Conservation (phyloP, 1,284 basidiomycete genomes). For the Mycosarcoma maydis region DNA sequence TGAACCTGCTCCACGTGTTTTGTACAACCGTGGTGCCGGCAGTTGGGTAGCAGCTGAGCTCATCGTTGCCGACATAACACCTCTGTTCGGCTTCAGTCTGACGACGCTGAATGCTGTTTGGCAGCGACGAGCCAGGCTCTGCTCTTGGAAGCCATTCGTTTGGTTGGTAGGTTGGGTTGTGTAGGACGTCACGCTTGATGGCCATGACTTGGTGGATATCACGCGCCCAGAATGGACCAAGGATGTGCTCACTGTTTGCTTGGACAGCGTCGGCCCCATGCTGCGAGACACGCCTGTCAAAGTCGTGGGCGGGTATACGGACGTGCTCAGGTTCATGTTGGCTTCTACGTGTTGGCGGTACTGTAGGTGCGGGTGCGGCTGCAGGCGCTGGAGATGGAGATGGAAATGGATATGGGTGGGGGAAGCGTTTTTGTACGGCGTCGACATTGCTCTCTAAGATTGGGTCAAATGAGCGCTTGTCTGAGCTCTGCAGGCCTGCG, state of each 20-base stretch:
- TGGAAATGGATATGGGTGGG: too few relatives aligned
- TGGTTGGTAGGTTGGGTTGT: constrained; percentile 1
- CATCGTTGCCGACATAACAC: constrained; percentile 57
- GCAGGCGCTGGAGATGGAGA: constrained; percentile 28
- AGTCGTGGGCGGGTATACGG: constrained; percentile 15
- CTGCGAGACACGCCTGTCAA: constrained; percentile 14
- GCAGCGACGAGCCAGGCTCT: neutral
- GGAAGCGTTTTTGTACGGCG: constrained; percentile 7
- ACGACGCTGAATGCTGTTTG: constrained; percentile 21
- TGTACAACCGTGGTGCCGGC: constrained; percentile 42
- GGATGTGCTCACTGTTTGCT: constrained; percentile 25
- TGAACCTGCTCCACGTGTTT: constrained; percentile 53
- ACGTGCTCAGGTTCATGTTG: constrained; percentile 37
- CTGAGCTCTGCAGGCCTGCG: constrained; percentile 11
- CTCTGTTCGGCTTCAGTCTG: constrained; percentile 48
- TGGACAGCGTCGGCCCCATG: neutral
- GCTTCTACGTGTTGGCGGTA: constrained; percentile 28
- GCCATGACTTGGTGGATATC: constrained; percentile 29
- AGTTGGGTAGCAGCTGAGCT: constrained; percentile 60
- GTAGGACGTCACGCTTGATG: constrained; percentile 28
- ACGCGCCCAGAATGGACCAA: constrained; percentile 49
- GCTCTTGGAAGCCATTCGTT: constrained; percentile 3
- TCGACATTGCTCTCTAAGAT: neutral
- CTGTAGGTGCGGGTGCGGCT: constrained; percentile 29
- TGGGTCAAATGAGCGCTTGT: constrained; percentile 7